Base-by-base conservation (phyloP, 257 asterid species). In the Forsythia suspensa region DNA sequence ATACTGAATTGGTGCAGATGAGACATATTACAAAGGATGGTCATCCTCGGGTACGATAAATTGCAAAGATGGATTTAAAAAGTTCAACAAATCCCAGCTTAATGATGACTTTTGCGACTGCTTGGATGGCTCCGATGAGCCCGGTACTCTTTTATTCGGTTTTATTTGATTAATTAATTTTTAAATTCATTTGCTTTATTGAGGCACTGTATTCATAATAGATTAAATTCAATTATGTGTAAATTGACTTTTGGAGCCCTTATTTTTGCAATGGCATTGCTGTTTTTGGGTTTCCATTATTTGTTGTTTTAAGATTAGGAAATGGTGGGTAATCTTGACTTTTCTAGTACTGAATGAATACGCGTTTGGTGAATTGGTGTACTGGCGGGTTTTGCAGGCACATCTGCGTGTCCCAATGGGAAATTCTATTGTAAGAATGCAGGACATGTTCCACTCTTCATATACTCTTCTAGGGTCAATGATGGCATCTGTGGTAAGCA, bases 51-150 rank as follows among this genome's bases (percentile, higher is more conserved):
- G 82, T 38, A 80, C 90, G 82, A 83, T 92, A 72, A 92, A 88
- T 78, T 94, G 98, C 81, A 92, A 86, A 82, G 97, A 94, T 74
- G 98, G 97, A 87, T 91, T 96, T 8, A 85, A 83, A 78, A 86
- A 76, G 76, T 86, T 92, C 84, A 84, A 80, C 72, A 87, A 82
- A 80, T 89, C 94, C 55, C 98, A 90, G 89, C 80, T 94, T 77
- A 94, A 94, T 74, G 98, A 94, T 83, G 97, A 94, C 73, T 94
- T 90, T 87, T 94, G 98, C 36, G 98, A 94, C 85, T 94, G 98
- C 79, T 89, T 82, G 9, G 98, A 94, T 86, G 98, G 97, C 83
- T 90, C 98, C 42, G 98, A 94, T 75, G 98, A 94, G 87, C 98
- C 98, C 20, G 98, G 98, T 94, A 81, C 61, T 81, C 66, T 11